Conservation (phyloP, 441 rosid genomes). For the Iberis amara region DNA sequence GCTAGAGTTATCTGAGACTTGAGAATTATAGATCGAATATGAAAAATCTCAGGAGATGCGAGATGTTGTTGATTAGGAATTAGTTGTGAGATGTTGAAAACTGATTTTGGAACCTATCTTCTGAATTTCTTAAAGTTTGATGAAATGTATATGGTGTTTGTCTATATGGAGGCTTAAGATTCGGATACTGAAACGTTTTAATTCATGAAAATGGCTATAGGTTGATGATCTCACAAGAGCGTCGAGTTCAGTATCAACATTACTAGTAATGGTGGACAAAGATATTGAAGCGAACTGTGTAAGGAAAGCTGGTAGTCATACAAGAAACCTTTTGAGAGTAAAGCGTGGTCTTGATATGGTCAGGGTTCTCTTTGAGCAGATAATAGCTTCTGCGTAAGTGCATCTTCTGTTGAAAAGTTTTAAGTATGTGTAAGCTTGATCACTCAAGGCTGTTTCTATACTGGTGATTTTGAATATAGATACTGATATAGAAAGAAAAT, state of each 20-base stretch:
- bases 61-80: too few species aligned
- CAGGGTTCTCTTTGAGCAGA: conserved; percentile 70
- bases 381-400: conserved; percentile 62
- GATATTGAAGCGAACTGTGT: conserved; percentile 51
- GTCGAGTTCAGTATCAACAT: conserved; percentile 55
- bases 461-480: too few species aligned
- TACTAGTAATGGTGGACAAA: conserved; percentile 49
- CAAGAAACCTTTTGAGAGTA: conserved; percentile 81
- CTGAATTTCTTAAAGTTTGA: background rate
- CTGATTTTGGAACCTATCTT: conserved; percentile 9
- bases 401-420: too few species aligned
- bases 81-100: background rate
- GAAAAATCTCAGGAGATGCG: too few species aligned
- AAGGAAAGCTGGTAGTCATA: conserved; percentile 77
- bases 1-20: too few species aligned
- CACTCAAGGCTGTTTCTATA: background rate
- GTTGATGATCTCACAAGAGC: conserved; percentile 71
- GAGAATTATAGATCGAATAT: too few species aligned
- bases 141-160: conserved; percentile 10
- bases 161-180: background rate
- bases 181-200: background rate
- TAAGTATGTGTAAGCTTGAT: background rate
- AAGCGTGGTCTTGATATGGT: conserved; percentile 97
- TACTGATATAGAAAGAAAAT: background rate
- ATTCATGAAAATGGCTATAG: conserved; percentile 32